phyloP scores from a whole-genome alignment of 2,329 filamentous ascomycete species.

The Colletotrichum sp. region DNA sequence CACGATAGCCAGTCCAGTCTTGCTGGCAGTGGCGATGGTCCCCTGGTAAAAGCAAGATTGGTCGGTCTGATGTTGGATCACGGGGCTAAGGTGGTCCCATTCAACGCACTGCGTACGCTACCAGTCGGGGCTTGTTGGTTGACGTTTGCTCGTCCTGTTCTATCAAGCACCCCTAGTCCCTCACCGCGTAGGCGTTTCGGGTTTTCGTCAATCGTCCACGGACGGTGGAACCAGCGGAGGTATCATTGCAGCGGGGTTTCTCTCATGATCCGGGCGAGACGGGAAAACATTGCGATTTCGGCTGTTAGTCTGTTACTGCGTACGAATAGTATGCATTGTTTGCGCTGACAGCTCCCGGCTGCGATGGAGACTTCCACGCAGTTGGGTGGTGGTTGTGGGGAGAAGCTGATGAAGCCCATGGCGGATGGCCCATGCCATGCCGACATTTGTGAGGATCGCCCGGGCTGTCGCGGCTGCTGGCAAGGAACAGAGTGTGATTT shows the following conservation, averaged over 20 bases:
- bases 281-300: background rate
- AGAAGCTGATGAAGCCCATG: background rate
- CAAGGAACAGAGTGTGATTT: background rate
- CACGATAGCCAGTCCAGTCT: background rate
- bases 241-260: background rate
- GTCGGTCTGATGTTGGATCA: background rate
- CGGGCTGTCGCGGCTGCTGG: background rate
- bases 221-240: conserved; percentile 12
- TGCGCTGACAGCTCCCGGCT: background rate
- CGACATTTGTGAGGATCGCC: background rate
- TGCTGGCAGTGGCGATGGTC: background rate
- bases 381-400: background rate
- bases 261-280: conserved; percentile 1
- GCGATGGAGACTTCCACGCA: background rate
- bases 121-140: background rate
- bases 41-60: background rate
- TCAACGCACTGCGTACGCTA: background rate
- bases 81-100: background rate
- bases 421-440: background rate
- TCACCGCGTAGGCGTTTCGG: background rate
- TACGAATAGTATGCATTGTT: background rate
- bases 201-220: conserved; percentile 9
- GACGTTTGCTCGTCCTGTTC: background rate
- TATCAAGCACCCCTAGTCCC: background rate
- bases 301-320: background rate